These are phyloP conservation scores for Podila minutissima DNA, from an alignment of 192 early-diverging fungal genomes.

Conservation along the genomic window DNA sequence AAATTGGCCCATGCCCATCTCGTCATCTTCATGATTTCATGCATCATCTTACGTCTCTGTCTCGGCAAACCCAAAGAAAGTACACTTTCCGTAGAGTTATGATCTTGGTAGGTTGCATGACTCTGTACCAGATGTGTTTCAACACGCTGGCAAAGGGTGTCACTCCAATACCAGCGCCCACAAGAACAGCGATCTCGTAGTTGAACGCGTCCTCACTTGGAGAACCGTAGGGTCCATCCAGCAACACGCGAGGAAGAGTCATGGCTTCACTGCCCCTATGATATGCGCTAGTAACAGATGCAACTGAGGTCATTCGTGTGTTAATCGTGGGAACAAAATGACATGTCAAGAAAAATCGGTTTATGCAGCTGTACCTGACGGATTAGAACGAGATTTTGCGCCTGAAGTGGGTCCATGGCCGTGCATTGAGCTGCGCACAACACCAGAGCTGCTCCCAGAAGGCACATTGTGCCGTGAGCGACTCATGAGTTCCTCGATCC, in stretches of 20 bases:
- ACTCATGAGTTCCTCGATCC: slow-evolving; percentile 12
- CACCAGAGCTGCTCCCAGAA: slow-evolving; percentile 70
- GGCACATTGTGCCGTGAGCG: not conserved
- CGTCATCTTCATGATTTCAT: not conserved
- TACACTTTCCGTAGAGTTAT: slow-evolving; percentile 80
- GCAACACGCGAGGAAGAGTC: slow-evolving; percentile 60
- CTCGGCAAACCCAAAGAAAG: slow-evolving; percentile 88
- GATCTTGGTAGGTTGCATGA: slow-evolving; percentile 41
- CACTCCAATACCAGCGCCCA: slow-evolving; percentile 85
- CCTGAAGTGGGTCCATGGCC: not conserved
- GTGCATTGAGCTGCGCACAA: slow-evolving; percentile 46
- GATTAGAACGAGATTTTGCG: not conserved
- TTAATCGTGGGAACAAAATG: not conserved
- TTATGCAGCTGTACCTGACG: not conserved
- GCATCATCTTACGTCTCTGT: slow-evolving; percentile 65
- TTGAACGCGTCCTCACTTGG: slow-evolving; percentile 81
- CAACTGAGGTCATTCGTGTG: not conserved
- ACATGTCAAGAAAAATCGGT: not conserved
- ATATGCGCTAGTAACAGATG: not conserved
- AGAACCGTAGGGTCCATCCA: slow-evolving; percentile 79
- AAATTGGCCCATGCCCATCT: not conserved
- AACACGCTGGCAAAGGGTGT: slow-evolving; percentile 80
- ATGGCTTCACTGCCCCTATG: not conserved
- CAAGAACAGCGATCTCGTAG: slow-evolving; percentile 71
- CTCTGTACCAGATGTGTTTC: slow-evolving; percentile 67